phyloP scores from a whole-genome alignment of 169 alveolate species.

The Eimeria acervulina region DNA sequence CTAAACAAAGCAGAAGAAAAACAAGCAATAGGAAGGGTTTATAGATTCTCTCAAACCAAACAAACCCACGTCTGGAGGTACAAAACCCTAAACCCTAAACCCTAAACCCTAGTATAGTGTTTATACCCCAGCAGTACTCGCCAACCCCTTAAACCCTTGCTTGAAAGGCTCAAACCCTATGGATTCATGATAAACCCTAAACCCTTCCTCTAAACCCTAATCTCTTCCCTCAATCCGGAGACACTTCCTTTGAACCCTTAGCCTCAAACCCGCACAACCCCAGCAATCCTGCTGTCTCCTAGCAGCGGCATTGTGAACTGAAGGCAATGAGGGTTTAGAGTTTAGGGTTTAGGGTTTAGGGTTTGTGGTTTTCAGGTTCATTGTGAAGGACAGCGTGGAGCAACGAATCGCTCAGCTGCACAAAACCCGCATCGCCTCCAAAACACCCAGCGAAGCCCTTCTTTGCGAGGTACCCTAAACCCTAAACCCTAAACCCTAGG shows the following conservation, averaged over 20 bases:
- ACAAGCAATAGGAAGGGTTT: slow-evolving; percentile 88
- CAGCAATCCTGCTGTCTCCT: not conserved
- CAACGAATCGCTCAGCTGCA: slow-evolving; percentile 76
- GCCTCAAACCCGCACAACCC: not conserved
- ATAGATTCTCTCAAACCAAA: slow-evolving; percentile 86
- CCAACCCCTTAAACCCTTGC: too few species aligned
- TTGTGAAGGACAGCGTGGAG: slow-evolving; percentile 80
- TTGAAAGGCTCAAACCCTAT: not conserved
- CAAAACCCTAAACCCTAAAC: not conserved
- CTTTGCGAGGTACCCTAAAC: slow-evolving; percentile 54
- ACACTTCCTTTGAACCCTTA: not conserved
- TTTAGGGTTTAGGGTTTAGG: slow-evolving; percentile 44
- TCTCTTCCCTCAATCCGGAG: too few species aligned
- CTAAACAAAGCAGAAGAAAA: slow-evolving; percentile 85
- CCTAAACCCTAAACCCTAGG: not conserved
- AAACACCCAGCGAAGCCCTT: slow-evolving; percentile 41
- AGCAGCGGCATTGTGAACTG: not conserved
- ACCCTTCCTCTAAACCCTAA: not conserved
- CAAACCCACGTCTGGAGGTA: slow-evolving; percentile 87
- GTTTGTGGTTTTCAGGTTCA: slow-evolving; percentile 71
- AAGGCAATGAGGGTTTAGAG: not conserved
- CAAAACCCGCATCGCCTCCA: slow-evolving; percentile 27
- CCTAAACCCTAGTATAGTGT: not conserved
- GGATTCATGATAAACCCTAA: not conserved
- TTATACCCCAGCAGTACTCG: too few species aligned